Conservation (phyloP, 2,329 filamentous ascomycete genomes). For the Chaetomium olivaceum region DNA sequence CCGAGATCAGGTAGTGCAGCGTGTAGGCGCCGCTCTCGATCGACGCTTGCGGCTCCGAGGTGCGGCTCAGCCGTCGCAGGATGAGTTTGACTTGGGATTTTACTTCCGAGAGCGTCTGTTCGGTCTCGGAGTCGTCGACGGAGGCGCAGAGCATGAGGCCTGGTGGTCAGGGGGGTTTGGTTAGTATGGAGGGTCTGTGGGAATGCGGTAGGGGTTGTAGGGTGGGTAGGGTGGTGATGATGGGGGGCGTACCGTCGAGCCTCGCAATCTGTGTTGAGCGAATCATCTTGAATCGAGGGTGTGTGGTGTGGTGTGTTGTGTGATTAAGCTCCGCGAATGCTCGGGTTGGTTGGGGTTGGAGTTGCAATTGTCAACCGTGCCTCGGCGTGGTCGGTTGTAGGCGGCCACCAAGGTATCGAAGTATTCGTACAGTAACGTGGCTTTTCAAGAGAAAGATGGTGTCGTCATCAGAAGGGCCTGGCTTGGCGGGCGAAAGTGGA, state of each 20-base stretch:
- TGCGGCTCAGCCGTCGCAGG: constrained; percentile 82
- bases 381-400: constrained; percentile 1
- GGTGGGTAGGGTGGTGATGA: neutral
- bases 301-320: constrained; percentile 14
- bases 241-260: constrained; percentile 70
- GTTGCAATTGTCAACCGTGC: neutral
- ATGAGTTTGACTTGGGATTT: constrained; percentile 90
- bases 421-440: constrained; percentile 22
- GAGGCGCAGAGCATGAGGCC: constrained; percentile 94
- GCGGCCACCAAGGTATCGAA: neutral
- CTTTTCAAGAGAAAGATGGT: constrained; percentile 16
- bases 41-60: constrained; percentile 84
- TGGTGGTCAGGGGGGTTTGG: constrained; percentile 42
- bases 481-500: neutral
- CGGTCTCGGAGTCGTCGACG: constrained; percentile 81
- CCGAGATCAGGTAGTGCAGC: constrained; percentile 82
- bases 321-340: neutral
- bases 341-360: neutral
- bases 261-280: constrained; percentile 91
- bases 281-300: constrained; percentile 61
- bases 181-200: neutral
- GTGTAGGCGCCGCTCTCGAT: constrained; percentile 84
- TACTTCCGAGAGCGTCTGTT: constrained; percentile 78
- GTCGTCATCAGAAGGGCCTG: constrained; percentile 17
- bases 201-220: constrained; percentile 10